Evolutionary conservation across 2,329 filamentous ascomycete genomes (phyloP).

Genomic region (Trichoderma lentiforme): DNA sequence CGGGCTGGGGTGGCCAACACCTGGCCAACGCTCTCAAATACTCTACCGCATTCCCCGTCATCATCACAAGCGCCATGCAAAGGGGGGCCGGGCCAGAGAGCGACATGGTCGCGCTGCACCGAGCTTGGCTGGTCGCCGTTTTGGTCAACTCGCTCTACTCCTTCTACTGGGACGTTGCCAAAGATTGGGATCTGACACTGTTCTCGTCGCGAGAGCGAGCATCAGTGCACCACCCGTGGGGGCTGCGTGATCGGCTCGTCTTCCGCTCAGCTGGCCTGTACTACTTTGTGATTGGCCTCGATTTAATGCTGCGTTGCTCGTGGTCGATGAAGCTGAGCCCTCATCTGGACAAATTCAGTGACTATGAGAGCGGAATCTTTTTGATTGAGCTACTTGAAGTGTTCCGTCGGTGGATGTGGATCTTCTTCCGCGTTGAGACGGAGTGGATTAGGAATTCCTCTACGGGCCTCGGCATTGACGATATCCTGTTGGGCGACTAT

Average conservation of each 20-base stretch:
- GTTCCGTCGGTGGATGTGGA: constrained; percentile 88
- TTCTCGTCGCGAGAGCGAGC: constrained; percentile 62
- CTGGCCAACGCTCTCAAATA: constrained; percentile 95
- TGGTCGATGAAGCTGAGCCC: constrained; percentile 88
- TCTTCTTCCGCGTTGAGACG: constrained; percentile 91
- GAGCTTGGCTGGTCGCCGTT: constrained; percentile 67
- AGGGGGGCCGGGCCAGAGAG: constrained; percentile 51
- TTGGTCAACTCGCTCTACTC: constrained; percentile 84
- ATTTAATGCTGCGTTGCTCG: constrained; percentile 79
- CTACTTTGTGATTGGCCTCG: constrained; percentile 74
- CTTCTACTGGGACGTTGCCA: constrained; percentile 98
- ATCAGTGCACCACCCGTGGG: constrained; percentile 67
- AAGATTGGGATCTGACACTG: constrained; percentile 93
- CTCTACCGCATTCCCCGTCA: constrained; percentile 87
- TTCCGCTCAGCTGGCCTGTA: constrained; percentile 74
- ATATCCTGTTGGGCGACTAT: constrained; percentile 73
- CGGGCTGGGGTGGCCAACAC: constrained; percentile 79
- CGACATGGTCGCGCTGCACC: constrained; percentile 45
- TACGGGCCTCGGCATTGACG: constrained; percentile 57
- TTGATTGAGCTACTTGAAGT: constrained; percentile 84
- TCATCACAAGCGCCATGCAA: constrained; percentile 74
- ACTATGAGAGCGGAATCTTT: constrained; percentile 87
- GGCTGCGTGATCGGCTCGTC: constrained; percentile 69
- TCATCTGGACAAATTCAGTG: constrained; percentile 77
- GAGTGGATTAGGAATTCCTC: constrained; percentile 71